phyloP scores from a whole-genome alignment of 345 rosid species.

The Citrus unshiu region DNA sequence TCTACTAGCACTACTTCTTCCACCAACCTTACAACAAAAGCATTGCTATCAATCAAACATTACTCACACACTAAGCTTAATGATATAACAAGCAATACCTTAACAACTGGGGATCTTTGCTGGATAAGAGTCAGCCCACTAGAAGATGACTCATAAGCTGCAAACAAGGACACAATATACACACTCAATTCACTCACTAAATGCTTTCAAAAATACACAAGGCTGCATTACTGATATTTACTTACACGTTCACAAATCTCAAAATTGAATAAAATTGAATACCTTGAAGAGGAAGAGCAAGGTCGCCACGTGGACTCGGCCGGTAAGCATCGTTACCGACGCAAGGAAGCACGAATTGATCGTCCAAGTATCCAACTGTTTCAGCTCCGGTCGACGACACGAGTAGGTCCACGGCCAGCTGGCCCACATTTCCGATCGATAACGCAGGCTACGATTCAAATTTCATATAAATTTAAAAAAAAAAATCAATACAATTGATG shows the following conservation, averaged over 20 bases:
- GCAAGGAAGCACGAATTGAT: constrained; percentile 72
- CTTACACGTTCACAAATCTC: not conserved
- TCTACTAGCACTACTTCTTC: not conserved
- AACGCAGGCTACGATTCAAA: constrained; percentile 62
- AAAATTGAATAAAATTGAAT: not conserved
- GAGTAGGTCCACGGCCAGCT: constrained; percentile 80
- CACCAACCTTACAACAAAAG: not conserved
- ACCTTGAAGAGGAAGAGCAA: constrained; percentile 91
- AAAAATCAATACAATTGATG: not conserved
- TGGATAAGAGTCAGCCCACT: constrained; percentile 51
- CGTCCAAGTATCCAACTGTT: constrained; percentile 75
- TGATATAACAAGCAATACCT: constrained; percentile 37
- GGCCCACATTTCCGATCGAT: constrained; percentile 91
- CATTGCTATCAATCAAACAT: not conserved
- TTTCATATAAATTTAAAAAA: not conserved
- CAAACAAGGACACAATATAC: constrained; percentile 5
- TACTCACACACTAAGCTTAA: not conserved
- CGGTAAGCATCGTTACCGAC: constrained; percentile 86
- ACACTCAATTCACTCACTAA: not conserved
- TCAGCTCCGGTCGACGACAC: constrained; percentile 70
- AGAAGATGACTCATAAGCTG: constrained; percentile 64
- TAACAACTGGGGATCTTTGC: constrained; percentile 73
- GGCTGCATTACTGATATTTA: not conserved
- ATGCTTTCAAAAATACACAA: not conserved
- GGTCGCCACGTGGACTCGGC: constrained; percentile 64